Base-by-base conservation (phyloP, 179 eudicot genomes). In the Drosera spatulata region DNA sequence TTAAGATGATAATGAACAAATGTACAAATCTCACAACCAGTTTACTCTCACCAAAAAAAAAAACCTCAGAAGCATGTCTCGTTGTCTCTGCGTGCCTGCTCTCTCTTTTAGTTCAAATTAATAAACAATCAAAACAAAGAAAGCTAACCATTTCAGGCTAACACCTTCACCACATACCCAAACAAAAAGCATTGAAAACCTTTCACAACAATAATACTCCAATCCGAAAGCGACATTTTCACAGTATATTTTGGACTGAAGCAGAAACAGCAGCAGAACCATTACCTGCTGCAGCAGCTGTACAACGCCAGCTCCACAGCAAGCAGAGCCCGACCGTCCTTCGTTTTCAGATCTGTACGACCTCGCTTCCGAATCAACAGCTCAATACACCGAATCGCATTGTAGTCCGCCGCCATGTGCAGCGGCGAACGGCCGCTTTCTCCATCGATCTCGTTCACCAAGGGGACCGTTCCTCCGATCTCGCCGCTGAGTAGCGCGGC, bases 341-440 rank as follows among this genome's bases (percentile, higher is more conserved):
- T 75, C 2, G 75, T 71, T 46, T 53, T 75, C 10, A 75, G 49
- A n/a, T 75, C 79, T 42, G 75, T 71, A 39, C 79, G 75, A 3
- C 66, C 79, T 39, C 70, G 37, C 58, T 75, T 75, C 3, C 75
- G 63, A 0, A 75, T 38, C 14, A 75, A 45, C 4, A 75, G 60
- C 65, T 75, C 79, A 14, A 75, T 67, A 63, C 79, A 75, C 2
- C 61, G 56, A 0, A 2, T 8, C 22, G 75, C n/a, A 61, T 71
- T 71, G 38, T 66, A 61, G 62, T 71, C 75, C 38, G 75, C 79
- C 22, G 79, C 79, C 2, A 71, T 75, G 63, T 75, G 79, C 53
- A 75, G 64, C 9, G 79, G 75, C 48, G 72, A 56, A 47, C 55
- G 51, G 2, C 79, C 79, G 3, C 65, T 56, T 14, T 46, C 2